Evolutionary conservation across 148 eudicot genomes (phyloP).

Genomic region (Linanthus parryae): DNA sequence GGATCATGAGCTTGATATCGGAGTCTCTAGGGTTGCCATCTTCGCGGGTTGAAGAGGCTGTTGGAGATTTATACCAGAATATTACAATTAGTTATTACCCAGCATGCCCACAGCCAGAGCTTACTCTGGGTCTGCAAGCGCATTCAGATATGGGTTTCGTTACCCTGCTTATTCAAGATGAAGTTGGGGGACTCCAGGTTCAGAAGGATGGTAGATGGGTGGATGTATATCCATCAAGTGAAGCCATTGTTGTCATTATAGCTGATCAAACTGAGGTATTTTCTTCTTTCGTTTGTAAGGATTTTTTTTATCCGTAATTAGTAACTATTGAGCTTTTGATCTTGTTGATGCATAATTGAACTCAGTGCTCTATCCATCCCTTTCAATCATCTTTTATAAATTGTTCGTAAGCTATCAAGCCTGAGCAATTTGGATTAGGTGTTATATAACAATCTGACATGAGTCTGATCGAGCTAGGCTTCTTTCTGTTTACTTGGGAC

Average conservation of each 20-base stretch:
- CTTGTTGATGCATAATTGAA: no score
- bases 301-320: no score
- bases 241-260: constrained; percentile 76
- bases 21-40: constrained; percentile 65
- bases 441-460: no score
- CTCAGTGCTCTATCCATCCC: no score
- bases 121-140: constrained; percentile 79
- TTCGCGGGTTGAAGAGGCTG: constrained; percentile 60
- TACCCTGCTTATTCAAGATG: constrained; percentile 85
- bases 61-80: constrained; percentile 87
- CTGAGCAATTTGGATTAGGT: no score
- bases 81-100: constrained; percentile 91
- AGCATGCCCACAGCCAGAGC: constrained; percentile 94
- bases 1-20: constrained; percentile 63
- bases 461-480: no score
- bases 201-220: constrained; percentile 82
- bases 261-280: constrained; percentile 95
- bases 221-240: constrained; percentile 54
- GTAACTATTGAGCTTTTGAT: no score
- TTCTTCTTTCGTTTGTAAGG: no score
- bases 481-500: no score
- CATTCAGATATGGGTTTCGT: constrained; percentile 87
- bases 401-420: no score
- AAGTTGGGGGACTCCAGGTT: constrained; percentile 86
- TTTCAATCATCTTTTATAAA: no score